Evolutionary conservation across 192 early-diverging fungal species (phyloP).

Genomic region (Gryganskiella cystojenkinii): DNA sequence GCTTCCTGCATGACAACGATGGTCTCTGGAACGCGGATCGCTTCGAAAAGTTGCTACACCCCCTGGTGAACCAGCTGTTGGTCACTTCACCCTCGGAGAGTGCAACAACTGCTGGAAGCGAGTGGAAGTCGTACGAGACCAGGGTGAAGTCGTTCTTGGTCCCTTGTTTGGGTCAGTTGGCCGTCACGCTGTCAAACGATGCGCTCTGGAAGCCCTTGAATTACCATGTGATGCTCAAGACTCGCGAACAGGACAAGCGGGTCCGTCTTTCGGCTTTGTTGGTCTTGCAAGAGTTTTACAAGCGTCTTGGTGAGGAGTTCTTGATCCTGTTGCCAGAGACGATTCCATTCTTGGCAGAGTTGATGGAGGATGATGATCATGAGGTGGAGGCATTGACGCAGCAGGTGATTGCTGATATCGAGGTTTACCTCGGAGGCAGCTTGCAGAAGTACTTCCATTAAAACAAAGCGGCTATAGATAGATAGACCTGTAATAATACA

Average conservation of each 20-base stretch:
- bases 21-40: conserved; percentile 78
- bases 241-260: conserved; percentile 74
- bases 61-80: conserved; percentile 81
- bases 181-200: conserved; percentile 81
- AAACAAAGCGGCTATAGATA: too few relatives aligned
- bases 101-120: not conserved
- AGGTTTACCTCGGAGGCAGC: conserved; percentile 90
- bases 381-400: conserved; percentile 85
- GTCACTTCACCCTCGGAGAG: conserved; percentile 55
- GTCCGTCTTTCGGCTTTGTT: conserved; percentile 79
- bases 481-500: not conserved
- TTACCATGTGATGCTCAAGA: conserved; percentile 81
- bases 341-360: conserved; percentile 92
- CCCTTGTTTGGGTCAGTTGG: conserved; percentile 84
- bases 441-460: conserved; percentile 86
- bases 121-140: conserved; percentile 57
- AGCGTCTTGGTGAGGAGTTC: conserved; percentile 92
- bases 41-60: conserved; percentile 79
- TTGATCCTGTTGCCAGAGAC: conserved; percentile 92
- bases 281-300: conserved; percentile 84
- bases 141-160: conserved; percentile 74
- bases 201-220: conserved; percentile 90
- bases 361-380: conserved; percentile 93
- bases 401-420: conserved; percentile 87
- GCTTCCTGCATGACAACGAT: conserved; percentile 72